A percentile compares a stretch with the other conserved stretches of the same genome.
Conservation (phyloP, 768 basidiomycete species). For the Cystofilobasidium ferigula region DNA sequence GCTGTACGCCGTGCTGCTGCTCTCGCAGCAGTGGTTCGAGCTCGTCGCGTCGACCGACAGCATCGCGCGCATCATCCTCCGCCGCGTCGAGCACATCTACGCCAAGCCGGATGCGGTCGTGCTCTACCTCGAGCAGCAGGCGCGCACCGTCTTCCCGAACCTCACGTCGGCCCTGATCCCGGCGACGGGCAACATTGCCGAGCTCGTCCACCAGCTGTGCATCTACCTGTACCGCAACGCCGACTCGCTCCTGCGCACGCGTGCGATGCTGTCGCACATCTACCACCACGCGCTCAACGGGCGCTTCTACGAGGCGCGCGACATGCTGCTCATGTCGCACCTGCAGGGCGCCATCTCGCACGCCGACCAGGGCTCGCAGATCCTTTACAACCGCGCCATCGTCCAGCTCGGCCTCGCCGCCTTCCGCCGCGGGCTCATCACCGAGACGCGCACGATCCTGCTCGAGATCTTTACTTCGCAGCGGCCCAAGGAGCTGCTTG, state of each 20-base stretch:
- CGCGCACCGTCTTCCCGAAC: slow-evolving; percentile 42
- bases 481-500: slow-evolving; percentile 90
- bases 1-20: slow-evolving; percentile 84
- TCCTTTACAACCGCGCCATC: slow-evolving; percentile 92
- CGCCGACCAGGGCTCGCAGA: slow-evolving; percentile 92
- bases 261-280: slow-evolving; percentile 94
- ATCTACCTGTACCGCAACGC: slow-evolving; percentile 85
- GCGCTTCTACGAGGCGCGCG: slow-evolving; percentile 89
- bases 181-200: slow-evolving; percentile 50
- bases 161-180: slow-evolving; percentile 50
- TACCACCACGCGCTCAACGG: slow-evolving; percentile 95
- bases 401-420: slow-evolving; percentile 96
- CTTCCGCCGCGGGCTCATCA: slow-evolving; percentile 87
- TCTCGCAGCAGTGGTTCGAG: slow-evolving; percentile 85
- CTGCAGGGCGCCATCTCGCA: slow-evolving; percentile 92
- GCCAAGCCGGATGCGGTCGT: slow-evolving; percentile 96
- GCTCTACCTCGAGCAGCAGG: slow-evolving; percentile 69
- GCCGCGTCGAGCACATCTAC: slow-evolving; percentile 93
- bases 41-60: slow-evolving; percentile 63
- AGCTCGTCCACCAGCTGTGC: slow-evolving; percentile 78
- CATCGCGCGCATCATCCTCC: slow-evolving; percentile 78
- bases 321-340: slow-evolving; percentile 98
- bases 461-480: slow-evolving; percentile 95
- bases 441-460: slow-evolving; percentile 81
- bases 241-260: slow-evolving; percentile 81